Conservation (phyloP, 495 filamentous ascomycete species). For the Penicillium chermesinum region DNA sequence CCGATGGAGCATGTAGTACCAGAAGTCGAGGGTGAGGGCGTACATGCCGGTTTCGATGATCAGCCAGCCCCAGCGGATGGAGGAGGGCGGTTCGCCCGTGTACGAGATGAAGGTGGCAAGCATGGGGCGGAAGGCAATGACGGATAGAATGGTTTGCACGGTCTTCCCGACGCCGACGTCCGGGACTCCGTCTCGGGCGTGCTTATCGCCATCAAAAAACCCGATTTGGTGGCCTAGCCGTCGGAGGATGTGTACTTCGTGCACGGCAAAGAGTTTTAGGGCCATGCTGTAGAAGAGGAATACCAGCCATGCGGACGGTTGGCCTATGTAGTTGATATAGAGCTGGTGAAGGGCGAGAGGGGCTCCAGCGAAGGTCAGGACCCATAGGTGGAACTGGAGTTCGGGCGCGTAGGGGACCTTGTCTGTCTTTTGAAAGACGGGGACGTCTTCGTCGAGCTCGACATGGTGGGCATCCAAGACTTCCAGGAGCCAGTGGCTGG, state of each 20-base stretch:
- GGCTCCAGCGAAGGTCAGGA: conserved; percentile 18
- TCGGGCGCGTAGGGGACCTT: conserved; percentile 24
- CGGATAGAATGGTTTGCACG: conserved; percentile 12
- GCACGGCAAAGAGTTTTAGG: conserved; percentile 17
- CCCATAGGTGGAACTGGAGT: conserved; percentile 17
- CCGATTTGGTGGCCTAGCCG: conserved; percentile 19
- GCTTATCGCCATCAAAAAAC: conserved; percentile 21
- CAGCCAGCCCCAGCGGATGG: conserved; percentile 45
- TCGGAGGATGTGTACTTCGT: conserved; percentile 18
- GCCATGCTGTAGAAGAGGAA: conserved; percentile 23
- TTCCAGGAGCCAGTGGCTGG: conserved; percentile 20
- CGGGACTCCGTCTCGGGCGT: conserved; percentile 20
- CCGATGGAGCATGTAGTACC: conserved; percentile 35
- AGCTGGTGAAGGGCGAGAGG: conserved; percentile 24
- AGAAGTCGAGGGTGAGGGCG: conserved; percentile 32
- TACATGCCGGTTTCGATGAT: conserved; percentile 30
- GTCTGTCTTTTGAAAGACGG: conserved; percentile 22
- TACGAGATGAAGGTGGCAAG: conserved; percentile 17
- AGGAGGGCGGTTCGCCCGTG: conserved; percentile 6
- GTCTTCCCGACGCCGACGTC: conserved; percentile 18
- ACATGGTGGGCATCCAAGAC: conserved; percentile 18
- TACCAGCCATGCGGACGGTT: conserved; percentile 6
- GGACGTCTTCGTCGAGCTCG: conserved; percentile 18
- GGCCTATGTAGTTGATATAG: conserved; percentile 14
- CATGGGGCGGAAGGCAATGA: conserved; percentile 9